A percentile compares a stretch with the other conserved stretches of the same genome.
Evolutionary conservation across 768 basidiomycete genomes (phyloP).

Genomic region (Tylopilus sp.): DNA sequence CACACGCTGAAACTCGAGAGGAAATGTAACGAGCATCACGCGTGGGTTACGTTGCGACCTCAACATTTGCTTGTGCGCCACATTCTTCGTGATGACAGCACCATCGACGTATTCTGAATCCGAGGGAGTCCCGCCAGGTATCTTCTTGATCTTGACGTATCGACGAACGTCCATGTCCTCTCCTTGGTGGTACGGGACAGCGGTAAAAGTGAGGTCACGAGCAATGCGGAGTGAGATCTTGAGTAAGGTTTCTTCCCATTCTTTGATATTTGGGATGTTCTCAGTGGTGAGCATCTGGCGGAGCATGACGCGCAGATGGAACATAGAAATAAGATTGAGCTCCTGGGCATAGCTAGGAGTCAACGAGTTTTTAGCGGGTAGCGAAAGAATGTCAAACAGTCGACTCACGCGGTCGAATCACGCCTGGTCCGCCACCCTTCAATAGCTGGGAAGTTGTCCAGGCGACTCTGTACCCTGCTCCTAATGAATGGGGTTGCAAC

Average conservation of each 20-base stretch:
- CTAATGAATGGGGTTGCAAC: slow-evolving; percentile 74
- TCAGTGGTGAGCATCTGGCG: slow-evolving; percentile 86
- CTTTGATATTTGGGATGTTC: slow-evolving; percentile 71
- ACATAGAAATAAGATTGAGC: slow-evolving; percentile 82
- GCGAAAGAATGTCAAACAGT: slow-evolving; percentile 1
- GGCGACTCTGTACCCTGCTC: slow-evolving; percentile 77
- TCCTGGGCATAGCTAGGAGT: slow-evolving; percentile 70
- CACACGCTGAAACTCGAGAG: slow-evolving; percentile 88
- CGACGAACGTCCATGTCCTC: slow-evolving; percentile 93
- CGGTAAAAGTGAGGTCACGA: slow-evolving; percentile 76
- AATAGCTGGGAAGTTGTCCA: slow-evolving; percentile 50
- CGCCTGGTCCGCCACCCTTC: slow-evolving; percentile 87
- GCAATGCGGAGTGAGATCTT: slow-evolving; percentile 83
- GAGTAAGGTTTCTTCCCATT: slow-evolving; percentile 87
- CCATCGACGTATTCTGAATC: slow-evolving; percentile 98
- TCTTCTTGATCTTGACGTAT: slow-evolving; percentile 98
- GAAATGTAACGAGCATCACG: slow-evolving; percentile 95
- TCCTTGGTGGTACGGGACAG: slow-evolving; percentile 67
- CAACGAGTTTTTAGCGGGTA: not conserved
- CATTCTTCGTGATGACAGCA: slow-evolving; percentile 96
- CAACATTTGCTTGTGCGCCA: slow-evolving; percentile 94
- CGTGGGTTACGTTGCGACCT: slow-evolving; percentile 80
- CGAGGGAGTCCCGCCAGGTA: slow-evolving; percentile 86
- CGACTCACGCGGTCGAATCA: slow-evolving; percentile 83
- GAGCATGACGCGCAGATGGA: slow-evolving; percentile 86